Evolutionary conservation across 2,329 filamentous ascomycete species (phyloP).

Genomic region (Clarireedia hainanense): DNA sequence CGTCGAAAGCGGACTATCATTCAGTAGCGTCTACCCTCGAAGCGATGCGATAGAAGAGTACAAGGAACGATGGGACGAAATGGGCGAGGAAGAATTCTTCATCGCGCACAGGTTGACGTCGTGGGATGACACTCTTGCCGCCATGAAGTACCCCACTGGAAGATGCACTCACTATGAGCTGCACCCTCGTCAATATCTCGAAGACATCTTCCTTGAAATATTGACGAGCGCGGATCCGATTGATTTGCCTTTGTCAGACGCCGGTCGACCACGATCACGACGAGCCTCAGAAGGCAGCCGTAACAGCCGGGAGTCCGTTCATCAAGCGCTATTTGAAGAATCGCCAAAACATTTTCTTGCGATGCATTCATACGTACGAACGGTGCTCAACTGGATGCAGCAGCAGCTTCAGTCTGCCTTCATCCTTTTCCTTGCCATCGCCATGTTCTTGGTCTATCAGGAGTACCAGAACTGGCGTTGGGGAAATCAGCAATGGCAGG

Average conservation of each 20-base stretch:
- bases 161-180: slow-evolving; percentile 6
- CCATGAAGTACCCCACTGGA: background rate
- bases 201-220: slow-evolving; percentile 2
- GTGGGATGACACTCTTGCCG: slow-evolving; percentile 2
- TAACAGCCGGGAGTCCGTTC: background rate
- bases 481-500: background rate
- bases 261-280: background rate
- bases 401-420: background rate
- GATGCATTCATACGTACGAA: background rate
- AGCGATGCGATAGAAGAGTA: slow-evolving; percentile 2
- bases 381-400: background rate
- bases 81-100: slow-evolving; percentile 1
- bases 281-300: background rate
- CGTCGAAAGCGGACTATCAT: background rate
- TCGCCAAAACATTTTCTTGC: background rate
- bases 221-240: background rate
- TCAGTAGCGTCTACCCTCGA: slow-evolving; percentile 4
- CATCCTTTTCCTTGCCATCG: background rate
- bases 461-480: background rate
- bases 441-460: background rate
- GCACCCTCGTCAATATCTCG: background rate
- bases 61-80: slow-evolving; percentile 1
- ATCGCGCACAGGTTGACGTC: background rate
- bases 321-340: background rate
- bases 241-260: background rate